Evolutionary conservation across 345 rosid genomes (phyloP), one percentile per base, ranked within the genome.

Genomic region (Bruguiera gymnorhiza): DNA sequence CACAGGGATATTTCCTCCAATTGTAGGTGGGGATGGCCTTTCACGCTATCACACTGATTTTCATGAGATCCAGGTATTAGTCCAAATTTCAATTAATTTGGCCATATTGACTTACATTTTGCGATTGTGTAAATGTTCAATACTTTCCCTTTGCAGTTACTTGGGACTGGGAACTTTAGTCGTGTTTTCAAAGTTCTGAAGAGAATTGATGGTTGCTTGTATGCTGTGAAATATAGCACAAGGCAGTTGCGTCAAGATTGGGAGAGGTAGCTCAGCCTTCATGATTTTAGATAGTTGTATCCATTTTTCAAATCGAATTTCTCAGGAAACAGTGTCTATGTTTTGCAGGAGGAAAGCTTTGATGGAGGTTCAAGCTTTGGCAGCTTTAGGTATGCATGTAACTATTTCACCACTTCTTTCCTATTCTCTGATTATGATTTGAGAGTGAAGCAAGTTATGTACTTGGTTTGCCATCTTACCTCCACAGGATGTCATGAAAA

Each of bases 291-390:
- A 72, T 72, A 7, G 39, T 10, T 64, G 2, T 5, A 54, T 58
- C 24, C 11, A 52, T 52, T 43, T 32, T 62, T 56, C 32, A 43
- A 54, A 69, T 67, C 52, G 46, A 62, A 51, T 37, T 64, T 26
- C 61, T 72, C 18, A 71, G 7, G 55, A 36, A 6, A 21, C 65
- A 32, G 23, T 66, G 36, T 48, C 78, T 48, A 4, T 34, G 34
- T 62, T 75, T 76, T 76, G 76, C 83, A 92, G 99, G 85, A 85
- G 80, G 82, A 90, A 90, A 84, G 98, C 98, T 82, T 85, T 92
- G 77, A 89, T 96, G 97, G 99, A 96, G 89, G 99, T 90, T 73
- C 99, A 96, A 83, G 91, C 96, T 76, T 81, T 92, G 84, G 99
- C 97, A 43, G 98, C 98, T 72, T 73, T 89, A 80, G 99, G 98